Evolutionary conservation across 1,284 basidiomycete genomes (phyloP).

Genomic region (Ganoderma boninense): DNA sequence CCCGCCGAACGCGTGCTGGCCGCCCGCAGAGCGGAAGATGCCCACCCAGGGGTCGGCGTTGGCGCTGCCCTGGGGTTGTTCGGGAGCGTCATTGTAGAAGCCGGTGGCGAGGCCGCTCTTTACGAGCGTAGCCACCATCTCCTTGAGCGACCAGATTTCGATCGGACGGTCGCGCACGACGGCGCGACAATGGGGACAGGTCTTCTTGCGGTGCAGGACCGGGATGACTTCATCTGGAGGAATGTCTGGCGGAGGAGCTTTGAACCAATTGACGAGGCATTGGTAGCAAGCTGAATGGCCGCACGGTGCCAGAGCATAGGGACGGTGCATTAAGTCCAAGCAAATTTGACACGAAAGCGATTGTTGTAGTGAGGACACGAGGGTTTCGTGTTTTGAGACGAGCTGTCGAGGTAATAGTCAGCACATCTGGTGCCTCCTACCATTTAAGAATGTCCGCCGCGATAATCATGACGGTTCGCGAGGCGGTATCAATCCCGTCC

Average conservation of each 20-base stretch:
- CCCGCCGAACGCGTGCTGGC: slow-evolving; percentile 24
- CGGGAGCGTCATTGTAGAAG: slow-evolving; percentile 34
- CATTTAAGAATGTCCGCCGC: not conserved
- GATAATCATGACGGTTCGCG: not conserved
- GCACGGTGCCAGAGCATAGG: slow-evolving; percentile 75
- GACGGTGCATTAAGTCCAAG: slow-evolving; percentile 72
- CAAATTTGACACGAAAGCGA: slow-evolving; percentile 79
- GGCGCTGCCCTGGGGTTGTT: slow-evolving; percentile 17
- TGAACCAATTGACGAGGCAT: slow-evolving; percentile 82
- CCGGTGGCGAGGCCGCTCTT: slow-evolving; percentile 58
- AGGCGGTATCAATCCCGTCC: not conserved
- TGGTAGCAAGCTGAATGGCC: slow-evolving; percentile 76
- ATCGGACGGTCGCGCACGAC: slow-evolving; percentile 66
- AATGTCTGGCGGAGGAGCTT: slow-evolving; percentile 45
- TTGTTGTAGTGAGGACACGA: slow-evolving; percentile 61
- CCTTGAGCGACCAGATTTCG: slow-evolving; percentile 77
- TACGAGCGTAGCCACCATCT: slow-evolving; percentile 61
- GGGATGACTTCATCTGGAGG: slow-evolving; percentile 28
- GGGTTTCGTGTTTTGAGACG: slow-evolving; percentile 56
- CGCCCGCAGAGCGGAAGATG: slow-evolving; percentile 53
- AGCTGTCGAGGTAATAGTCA: slow-evolving; percentile 42
- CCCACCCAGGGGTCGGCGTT: slow-evolving; percentile 63
- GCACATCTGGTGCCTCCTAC: not conserved
- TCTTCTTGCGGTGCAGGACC: slow-evolving; percentile 59
- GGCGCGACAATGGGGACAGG: slow-evolving; percentile 79